Conservation (phyloP, 495 filamentous ascomycete genomes). For the Neurospora sp. region DNA sequence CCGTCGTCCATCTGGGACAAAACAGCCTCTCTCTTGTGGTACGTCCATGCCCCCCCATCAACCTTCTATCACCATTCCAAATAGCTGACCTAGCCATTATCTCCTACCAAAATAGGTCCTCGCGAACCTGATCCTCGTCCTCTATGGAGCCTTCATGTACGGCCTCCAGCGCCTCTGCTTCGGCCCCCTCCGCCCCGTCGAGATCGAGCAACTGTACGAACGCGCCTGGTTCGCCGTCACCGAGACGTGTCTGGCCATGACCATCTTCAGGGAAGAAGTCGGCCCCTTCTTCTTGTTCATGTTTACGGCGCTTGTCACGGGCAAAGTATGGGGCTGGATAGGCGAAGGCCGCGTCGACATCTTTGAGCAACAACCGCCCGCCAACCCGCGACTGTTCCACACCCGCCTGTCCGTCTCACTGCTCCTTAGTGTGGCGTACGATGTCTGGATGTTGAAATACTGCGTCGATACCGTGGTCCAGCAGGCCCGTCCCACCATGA, state of each 20-base stretch:
- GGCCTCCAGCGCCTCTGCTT: slow-evolving; percentile 85
- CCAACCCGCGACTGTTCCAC: slow-evolving; percentile 86
- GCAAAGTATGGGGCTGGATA: slow-evolving; percentile 98
- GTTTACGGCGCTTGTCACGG: slow-evolving; percentile 85
- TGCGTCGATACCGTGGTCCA: slow-evolving; percentile 71
- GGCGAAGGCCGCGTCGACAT: slow-evolving; percentile 89
- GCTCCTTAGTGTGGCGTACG: slow-evolving; percentile 63
- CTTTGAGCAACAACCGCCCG: slow-evolving; percentile 88
- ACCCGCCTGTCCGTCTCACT: slow-evolving; percentile 69
- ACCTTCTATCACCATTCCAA: neutral
- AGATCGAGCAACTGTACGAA: slow-evolving; percentile 94
- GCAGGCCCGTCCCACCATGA: slow-evolving; percentile 87
- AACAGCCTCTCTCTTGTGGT: slow-evolving; percentile 94
- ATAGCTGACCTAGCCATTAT: neutral
- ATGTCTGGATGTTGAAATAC: slow-evolving; percentile 68
- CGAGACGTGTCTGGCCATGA: slow-evolving; percentile 95
- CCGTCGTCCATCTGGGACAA: slow-evolving; percentile 90
- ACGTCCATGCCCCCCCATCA: slow-evolving; percentile 9
- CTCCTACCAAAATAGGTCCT: slow-evolving; percentile 51
- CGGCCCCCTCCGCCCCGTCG: slow-evolving; percentile 81
- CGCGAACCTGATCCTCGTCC: slow-evolving; percentile 73
- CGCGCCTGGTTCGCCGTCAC: slow-evolving; percentile 96
- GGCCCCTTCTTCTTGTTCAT: slow-evolving; percentile 91
- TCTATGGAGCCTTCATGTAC: slow-evolving; percentile 66
- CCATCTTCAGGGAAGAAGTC: slow-evolving; percentile 93